A percentile compares a stretch with the other conserved stretches of the same genome.
phyloP scores from a whole-genome alignment of 2,329 filamentous ascomycete genomes.

The Fusarium dimerum region DNA sequence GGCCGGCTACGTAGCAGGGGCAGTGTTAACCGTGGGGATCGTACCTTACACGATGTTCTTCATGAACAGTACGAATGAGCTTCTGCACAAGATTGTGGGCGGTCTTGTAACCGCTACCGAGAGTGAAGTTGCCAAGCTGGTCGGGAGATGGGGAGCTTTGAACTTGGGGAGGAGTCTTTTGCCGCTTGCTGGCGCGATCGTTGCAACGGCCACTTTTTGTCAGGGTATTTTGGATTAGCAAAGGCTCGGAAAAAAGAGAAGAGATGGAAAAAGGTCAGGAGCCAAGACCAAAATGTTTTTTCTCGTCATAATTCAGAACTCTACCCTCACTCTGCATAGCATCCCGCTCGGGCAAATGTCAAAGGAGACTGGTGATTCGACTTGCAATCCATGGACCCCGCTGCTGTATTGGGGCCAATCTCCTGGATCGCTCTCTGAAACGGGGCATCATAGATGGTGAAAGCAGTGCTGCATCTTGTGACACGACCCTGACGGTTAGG shows the following conservation, averaged over 20 bases:
- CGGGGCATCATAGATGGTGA: no score
- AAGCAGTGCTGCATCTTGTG: no score
- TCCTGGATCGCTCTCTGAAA: no score
- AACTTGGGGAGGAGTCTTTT: conserved; percentile 35
- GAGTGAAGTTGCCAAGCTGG: conserved; percentile 24
- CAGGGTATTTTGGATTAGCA: neutral
- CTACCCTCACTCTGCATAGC: no score
- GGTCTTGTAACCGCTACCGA: conserved; percentile 15
- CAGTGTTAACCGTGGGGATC: conserved; percentile 36
- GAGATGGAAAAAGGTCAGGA: neutral
- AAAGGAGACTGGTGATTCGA: no score
- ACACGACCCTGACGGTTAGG: no score
- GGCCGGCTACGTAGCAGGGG: conserved; percentile 37
- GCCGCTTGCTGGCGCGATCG: conserved; percentile 31
- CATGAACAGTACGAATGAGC: conserved; percentile 40
- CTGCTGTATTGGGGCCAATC: no score
- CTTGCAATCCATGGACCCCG: no score
- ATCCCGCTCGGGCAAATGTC: no score
- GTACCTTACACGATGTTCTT: conserved; percentile 41
- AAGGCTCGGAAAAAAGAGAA: neutral
- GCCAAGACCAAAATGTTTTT: no score
- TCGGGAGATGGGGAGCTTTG: conserved; percentile 27
- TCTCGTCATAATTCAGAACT: no score
- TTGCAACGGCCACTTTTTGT: neutral
- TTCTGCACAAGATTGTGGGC: conserved; percentile 30